Base-by-base conservation (phyloP, 1,284 basidiomycete species). In the Ustilago shanxiensis region DNA sequence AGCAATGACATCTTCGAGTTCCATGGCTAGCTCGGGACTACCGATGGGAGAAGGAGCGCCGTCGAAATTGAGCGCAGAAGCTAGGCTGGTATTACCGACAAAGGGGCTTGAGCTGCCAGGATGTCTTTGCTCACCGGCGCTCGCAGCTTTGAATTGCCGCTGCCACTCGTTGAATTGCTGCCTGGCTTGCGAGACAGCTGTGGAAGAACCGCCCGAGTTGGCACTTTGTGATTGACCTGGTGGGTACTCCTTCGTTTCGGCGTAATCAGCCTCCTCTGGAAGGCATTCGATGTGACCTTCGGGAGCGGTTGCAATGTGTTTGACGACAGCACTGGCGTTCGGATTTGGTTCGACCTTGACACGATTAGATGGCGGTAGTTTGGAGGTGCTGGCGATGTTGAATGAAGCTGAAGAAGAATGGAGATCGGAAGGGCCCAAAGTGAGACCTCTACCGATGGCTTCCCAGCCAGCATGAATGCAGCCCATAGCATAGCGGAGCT, bases 391-490 rank as follows among this genome's bases (percentile, higher is more conserved):
- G 35, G 26, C n/a, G 26, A 31, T 3, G 29, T 47, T 49, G 47
- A 2, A 26, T 13, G 22, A 10, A 29, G 3, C 24, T 31, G n/a
- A 54, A 47, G 28, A 29, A 24, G 35, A 37, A 41, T 26, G 45
- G 7, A 11, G 13, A 8, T 53, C 53, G 7, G 47, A 39, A 8
- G 57, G 47, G 51, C 60, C 54, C n/a, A 70, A 33, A 26, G 63
- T 41, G 50, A 84, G 65, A 6, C 74, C 78, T 31, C 68, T 62
- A 2, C 72, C 82, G 37, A 84, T 82, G 14, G 77, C 68, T 20
- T 81, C 66, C 83, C 83, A 84, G 22, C 80, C 83, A 14, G 66
- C 63, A 4, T 70, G 75, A 8, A 83, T 64, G 39, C 66, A 72
- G 1, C 52, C 60, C 8, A 80, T 51, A n/a, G 79, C 78, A 45